Conservation (phyloP, 2,329 filamentous ascomycete genomes). For the Claviceps digitariae region DNA sequence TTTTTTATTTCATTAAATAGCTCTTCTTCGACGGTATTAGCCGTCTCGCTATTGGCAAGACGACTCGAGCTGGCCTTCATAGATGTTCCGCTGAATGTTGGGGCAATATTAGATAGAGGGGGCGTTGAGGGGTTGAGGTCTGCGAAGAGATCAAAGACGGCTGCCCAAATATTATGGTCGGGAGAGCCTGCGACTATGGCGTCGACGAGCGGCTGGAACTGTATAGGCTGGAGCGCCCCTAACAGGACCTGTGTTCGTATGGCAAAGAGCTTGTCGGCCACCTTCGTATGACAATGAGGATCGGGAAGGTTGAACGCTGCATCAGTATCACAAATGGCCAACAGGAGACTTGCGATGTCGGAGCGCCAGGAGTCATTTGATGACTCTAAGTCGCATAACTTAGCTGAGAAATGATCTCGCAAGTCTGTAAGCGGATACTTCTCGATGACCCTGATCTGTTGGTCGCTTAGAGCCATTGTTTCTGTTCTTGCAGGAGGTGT, state of each 20-base stretch:
- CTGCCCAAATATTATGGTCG: constrained; percentile 3
- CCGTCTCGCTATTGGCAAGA: constrained; percentile 7
- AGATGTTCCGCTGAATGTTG: constrained; percentile 4
- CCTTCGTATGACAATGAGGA: background rate
- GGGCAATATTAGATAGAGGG: background rate
- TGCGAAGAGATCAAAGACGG: constrained; percentile 1
- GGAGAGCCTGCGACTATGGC: background rate
- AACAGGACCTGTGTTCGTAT: background rate
- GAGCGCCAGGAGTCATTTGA: background rate
- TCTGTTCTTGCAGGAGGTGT: background rate
- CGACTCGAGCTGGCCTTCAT: constrained; percentile 4
- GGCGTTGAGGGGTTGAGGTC: constrained; percentile 17
- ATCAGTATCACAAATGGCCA: background rate
- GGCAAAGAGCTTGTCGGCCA: constrained; percentile 1
- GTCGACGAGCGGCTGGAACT: constrained; percentile 1
- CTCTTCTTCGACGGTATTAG: constrained; percentile 3
- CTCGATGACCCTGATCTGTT: background rate
- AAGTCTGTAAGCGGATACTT: background rate
- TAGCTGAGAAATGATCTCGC: background rate
- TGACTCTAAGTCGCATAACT: background rate
- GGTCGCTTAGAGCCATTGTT: background rate
- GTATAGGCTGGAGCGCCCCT: background rate
- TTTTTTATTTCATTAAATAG: constrained; percentile 7
- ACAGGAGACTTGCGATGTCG: background rate
- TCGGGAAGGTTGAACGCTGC: constrained; percentile 1